Evolutionary conservation across 2,329 filamentous ascomycete genomes (phyloP).

Genomic region (Arthroderma sp.): DNA sequence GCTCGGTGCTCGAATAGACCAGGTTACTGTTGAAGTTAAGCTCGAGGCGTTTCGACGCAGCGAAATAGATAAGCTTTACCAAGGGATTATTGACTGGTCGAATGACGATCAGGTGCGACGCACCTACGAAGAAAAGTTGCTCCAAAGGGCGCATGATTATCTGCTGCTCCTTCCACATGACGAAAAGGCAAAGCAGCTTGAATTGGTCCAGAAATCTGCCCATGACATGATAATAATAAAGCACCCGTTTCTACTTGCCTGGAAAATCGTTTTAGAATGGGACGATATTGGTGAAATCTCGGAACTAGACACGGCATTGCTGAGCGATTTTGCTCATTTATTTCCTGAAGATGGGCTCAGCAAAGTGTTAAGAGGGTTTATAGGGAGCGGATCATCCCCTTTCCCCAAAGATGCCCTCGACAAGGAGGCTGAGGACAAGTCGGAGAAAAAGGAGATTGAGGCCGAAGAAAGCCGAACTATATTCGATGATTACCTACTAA

Average conservation of each 20-base stretch:
- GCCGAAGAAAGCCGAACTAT: conserved; percentile 44
- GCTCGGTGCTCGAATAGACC: conserved; percentile 67
- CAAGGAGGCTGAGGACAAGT: conserved; percentile 40
- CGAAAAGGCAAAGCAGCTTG: conserved; percentile 56
- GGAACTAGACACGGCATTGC: conserved; percentile 64
- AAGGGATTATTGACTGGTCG: conserved; percentile 78
- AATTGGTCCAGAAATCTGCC: conserved; percentile 62
- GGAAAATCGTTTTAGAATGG: conserved; percentile 86
- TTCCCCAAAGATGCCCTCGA: conserved; percentile 45
- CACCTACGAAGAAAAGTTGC: conserved; percentile 76
- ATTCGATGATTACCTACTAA: conserved; percentile 63
- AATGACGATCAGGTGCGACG: conserved; percentile 73
- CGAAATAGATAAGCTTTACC: conserved; percentile 66
- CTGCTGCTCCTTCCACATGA: conserved; percentile 55
- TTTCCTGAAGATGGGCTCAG: conserved; percentile 76
- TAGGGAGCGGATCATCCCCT: conserved; percentile 72
- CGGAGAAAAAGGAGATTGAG: conserved; percentile 16
- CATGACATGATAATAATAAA: conserved; percentile 94
- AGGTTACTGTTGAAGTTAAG: conserved; percentile 79
- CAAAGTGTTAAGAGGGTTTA: conserved; percentile 67
- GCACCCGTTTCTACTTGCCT: conserved; percentile 76
- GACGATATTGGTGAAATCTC: conserved; percentile 59
- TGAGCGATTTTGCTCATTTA: conserved; percentile 66
- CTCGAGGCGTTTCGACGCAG: conserved; percentile 67
- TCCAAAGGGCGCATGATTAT: conserved; percentile 67